Evolutionary conservation across 352 stramenopile genomes (phyloP).

Genomic region (Plasmopara viticola): DNA sequence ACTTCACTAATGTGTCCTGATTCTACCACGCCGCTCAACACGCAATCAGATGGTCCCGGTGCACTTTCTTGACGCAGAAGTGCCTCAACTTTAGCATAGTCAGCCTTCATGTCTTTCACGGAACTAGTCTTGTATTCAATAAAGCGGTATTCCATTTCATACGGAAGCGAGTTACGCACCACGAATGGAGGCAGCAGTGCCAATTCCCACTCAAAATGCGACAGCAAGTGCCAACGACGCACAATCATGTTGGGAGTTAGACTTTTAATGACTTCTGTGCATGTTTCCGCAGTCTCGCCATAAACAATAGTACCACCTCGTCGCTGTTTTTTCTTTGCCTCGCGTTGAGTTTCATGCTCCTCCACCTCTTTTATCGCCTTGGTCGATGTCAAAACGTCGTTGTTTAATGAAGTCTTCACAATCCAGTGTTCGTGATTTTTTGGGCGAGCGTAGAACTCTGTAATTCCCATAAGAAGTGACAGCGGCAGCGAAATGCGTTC

Average conservation of each 20-base stretch:
- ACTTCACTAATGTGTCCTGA: conserved; percentile 74
- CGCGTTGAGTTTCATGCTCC: conserved; percentile 41
- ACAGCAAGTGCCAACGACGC: conserved; percentile 66
- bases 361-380: conserved; percentile 52
- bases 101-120: conserved; percentile 38
- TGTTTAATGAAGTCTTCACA: conserved; percentile 66
- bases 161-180: conserved; percentile 81
- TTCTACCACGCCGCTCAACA: conserved; percentile 47
- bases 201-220: conserved; percentile 78
- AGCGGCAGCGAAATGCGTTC: conserved; percentile 65
- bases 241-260: conserved; percentile 70
- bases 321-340: conserved; percentile 46
- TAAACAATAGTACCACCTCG: conserved; percentile 68
- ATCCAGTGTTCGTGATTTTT: conserved; percentile 67
- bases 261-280: conserved; percentile 63
- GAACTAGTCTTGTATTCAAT: conserved; percentile 72
- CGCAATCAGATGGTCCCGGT: conserved; percentile 24
- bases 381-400: conserved; percentile 61
- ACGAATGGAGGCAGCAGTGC: conserved; percentile 73
- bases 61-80: conserved; percentile 36
- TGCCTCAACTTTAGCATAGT: conserved; percentile 57
- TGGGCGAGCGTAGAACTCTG: conserved; percentile 71
- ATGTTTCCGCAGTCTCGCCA: conserved; percentile 66
- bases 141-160: conserved; percentile 80
- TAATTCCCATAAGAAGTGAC: conserved; percentile 73